Base-by-base conservation (phyloP, 1,284 basidiomycete species). In the Heliocybe sulcata region DNA sequence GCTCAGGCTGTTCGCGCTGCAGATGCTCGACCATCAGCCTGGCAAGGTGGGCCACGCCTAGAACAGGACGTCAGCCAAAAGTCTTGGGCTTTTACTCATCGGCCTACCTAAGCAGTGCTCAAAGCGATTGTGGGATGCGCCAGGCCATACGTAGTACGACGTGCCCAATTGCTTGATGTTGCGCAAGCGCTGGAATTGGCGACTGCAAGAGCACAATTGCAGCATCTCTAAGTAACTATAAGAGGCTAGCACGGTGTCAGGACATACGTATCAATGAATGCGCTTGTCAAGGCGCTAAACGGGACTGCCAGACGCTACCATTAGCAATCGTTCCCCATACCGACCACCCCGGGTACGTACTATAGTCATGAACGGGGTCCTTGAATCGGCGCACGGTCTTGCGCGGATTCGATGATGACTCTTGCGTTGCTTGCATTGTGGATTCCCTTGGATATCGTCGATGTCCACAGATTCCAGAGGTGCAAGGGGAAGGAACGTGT, bases 111-210 rank as follows among this genome's bases (percentile, higher is more conserved):
- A 71, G 58, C 79, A 84, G 63, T 92, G 90, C 62, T 92, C 89
- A 58, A 92, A 91, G 0, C 89, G 78, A 59, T 83, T 90, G 63
- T 92, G 90, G 0, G 83, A 77, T 0, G 85, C 89, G 2, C 85
- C 77, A 0, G 84, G 82, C 79, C 86, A 92, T 25, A 91, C 85
- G 59, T 81, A 82, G 61, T 82, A 85, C 0, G 83, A 79, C 2
- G 87, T 80, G 0, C 89, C 90, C 2, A 92, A 79, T 62, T 92
- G 90, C 61, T 90, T 90, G 62, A 92, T 80, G 56, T 79, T 68
- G 23, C 88, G 75, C 38, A 92, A 72, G 10, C 88, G 75, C 61
- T 91, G 89, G 62, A 90, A 90, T 53, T 89, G 85, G 50, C 74
- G 77, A 2, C 89, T 90, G 54, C 25, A 57, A 38, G 48, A 33